Evolutionary conservation across 2,329 filamentous ascomycete species (phyloP).

Genomic region (Achaetomium macrosporum): DNA sequence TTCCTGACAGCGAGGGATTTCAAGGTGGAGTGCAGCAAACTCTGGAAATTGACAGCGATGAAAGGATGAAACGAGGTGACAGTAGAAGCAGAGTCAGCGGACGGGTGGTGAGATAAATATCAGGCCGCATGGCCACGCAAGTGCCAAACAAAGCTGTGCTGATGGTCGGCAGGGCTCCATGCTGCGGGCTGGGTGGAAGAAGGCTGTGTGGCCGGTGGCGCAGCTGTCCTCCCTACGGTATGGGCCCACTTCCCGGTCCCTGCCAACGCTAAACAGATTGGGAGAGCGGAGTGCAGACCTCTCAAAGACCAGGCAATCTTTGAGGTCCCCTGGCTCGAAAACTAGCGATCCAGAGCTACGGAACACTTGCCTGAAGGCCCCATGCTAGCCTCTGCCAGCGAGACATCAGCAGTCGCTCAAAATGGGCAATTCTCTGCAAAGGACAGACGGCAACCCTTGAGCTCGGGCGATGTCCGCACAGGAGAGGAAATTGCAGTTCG

Average conservation of each 20-base stretch:
- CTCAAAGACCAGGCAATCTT: not conserved
- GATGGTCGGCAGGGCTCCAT: constrained; percentile 6
- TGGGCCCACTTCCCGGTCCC: constrained; percentile 9
- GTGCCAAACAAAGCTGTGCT: constrained; percentile 4
- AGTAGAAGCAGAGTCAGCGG: not conserved
- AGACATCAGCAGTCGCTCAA: constrained; percentile 1
- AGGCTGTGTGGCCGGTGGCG: constrained; percentile 13
- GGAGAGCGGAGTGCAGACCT: too few relatives aligned
- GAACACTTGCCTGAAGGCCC: not conserved
- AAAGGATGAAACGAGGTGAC: not conserved
- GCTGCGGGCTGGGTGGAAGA: not conserved
- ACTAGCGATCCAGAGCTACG: constrained; percentile 3
- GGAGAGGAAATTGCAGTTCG: constrained; percentile 6
- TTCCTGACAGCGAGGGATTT: not conserved
- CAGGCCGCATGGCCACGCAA: not conserved
- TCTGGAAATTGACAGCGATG: not conserved
- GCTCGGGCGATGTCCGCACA: not conserved
- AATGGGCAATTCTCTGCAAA: not conserved
- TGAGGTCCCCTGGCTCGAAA: not conserved
- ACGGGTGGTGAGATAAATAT: constrained; percentile 12
- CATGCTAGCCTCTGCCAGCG: not conserved
- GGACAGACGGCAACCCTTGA: not conserved
- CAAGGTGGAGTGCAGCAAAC: not conserved
- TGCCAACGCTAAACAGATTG: not conserved
- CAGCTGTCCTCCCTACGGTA: not conserved